These are phyloP conservation scores for Termitomyces sp. DNA, from an alignment of 768 basidiomycete genomes.

Conservation along the genomic window DNA sequence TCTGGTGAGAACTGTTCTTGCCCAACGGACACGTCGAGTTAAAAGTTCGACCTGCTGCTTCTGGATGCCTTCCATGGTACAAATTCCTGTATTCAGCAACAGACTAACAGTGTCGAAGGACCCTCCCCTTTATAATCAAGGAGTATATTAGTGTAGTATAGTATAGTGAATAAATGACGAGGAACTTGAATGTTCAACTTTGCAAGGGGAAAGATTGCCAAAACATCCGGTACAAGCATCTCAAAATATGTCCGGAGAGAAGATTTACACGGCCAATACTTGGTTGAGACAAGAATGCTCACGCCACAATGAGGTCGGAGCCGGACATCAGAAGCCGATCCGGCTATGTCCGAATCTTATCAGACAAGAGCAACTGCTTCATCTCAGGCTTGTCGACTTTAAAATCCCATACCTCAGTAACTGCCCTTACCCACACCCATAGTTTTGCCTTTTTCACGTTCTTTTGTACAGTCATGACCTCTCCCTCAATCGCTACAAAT, in stretches of 20 bases:
- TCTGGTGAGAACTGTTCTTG: conserved; percentile 7
- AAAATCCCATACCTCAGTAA: conserved; percentile 14
- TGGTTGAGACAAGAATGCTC: conserved; percentile 9
- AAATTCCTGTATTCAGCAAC: conserved; percentile 1
- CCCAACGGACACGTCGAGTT: conserved; percentile 16
- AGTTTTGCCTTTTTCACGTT: conserved; percentile 1
- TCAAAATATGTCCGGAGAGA: conserved; percentile 2
- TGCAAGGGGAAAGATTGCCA: not conserved
- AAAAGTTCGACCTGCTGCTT: conserved; percentile 11
- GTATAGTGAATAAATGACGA: not conserved
- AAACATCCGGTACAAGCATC: conserved; percentile 3
- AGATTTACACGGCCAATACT: conserved; percentile 14
- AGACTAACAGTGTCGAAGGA: not conserved
- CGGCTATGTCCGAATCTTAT: conserved; percentile 42
- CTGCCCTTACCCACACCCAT: conserved; percentile 18
- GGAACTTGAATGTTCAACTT: not conserved
- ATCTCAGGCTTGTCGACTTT: conserved; percentile 2
- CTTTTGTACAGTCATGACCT: conserved; percentile 1
- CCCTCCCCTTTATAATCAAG: conserved; percentile 1
- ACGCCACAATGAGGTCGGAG: conserved; percentile 13
- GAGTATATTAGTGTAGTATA: not conserved
- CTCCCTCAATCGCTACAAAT: conserved; percentile 2
- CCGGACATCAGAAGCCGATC: conserved; percentile 11
- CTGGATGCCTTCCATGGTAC: conserved; percentile 11
- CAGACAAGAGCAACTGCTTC: conserved; percentile 31